These are phyloP conservation scores for Colletotrichum sp. DNA, from an alignment of 2,329 filamentous ascomycete genomes.

Conservation along the genomic window DNA sequence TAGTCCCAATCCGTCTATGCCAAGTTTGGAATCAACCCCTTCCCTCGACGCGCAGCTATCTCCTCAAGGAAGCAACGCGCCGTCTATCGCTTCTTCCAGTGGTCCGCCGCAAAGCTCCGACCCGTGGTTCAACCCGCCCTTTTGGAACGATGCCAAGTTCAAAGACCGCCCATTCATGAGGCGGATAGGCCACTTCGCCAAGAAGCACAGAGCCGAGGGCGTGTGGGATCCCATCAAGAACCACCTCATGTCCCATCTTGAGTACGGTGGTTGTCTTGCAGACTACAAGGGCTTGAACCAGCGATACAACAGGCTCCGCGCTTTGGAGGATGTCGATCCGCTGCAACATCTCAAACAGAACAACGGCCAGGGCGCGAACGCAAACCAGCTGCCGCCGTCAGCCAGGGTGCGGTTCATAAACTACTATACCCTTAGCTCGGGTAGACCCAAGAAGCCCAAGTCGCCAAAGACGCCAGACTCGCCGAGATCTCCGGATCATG, in stretches of 20 bases:
- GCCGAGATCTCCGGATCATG: neutral
- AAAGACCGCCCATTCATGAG: constrained; percentile 73
- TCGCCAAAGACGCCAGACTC: constrained; percentile 18
- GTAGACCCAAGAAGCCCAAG: constrained; percentile 63
- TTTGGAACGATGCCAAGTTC: constrained; percentile 75
- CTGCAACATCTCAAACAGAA: constrained; percentile 30
- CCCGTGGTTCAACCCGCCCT: constrained; percentile 78
- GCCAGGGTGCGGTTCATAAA: constrained; percentile 80
- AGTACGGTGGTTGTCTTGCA: constrained; percentile 82
- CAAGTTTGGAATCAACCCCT: constrained; percentile 26
- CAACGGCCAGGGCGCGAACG: constrained; percentile 23
- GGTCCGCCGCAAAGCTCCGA: constrained; percentile 36
- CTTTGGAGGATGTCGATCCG: constrained; percentile 74
- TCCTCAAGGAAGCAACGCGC: neutral
- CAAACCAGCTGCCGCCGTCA: constrained; percentile 31
- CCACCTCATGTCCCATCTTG: constrained; percentile 79
- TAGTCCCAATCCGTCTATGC: constrained; percentile 28
- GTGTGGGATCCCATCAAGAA: constrained; percentile 72
- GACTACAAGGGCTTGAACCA: constrained; percentile 74
- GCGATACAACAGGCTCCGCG: constrained; percentile 73
- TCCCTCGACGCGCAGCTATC: constrained; percentile 24
- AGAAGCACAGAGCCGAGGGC: constrained; percentile 77
- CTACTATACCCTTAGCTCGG: constrained; percentile 88
- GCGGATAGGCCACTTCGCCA: constrained; percentile 75
- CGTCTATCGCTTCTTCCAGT: constrained; percentile 13